Base-by-base conservation (phyloP, 2,329 filamentous ascomycete genomes). In the Verticillium nubilum region DNA sequence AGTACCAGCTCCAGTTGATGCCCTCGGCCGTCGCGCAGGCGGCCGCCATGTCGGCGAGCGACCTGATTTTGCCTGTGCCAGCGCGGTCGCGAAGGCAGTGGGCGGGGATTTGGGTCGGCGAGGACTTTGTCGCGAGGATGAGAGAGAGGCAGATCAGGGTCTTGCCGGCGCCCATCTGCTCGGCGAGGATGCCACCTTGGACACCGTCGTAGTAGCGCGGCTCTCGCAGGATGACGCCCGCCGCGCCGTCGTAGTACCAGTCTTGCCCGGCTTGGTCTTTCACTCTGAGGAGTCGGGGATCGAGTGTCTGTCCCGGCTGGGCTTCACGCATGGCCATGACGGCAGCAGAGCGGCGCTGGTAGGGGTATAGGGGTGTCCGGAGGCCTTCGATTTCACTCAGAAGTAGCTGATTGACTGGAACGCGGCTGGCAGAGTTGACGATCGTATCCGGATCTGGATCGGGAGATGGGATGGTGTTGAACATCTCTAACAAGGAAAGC, bases 121-220 rank as follows among this genome's bases (percentile, higher is more conserved):
- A 83, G 31, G 86, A 79, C 66, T 84, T 86, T 0, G 91, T 96
- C 2, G 91, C 87, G 27, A 96, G 77, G 42, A 97, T 86, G 2
- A 92, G 75, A 6, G 88, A 81, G 19, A 98, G 75, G 63, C 90
- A 94, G 12, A 97, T 96, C 27, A 97, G 74, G 0, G 94, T 97
- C 76, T 97, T 98, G 0, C 94, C 93, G 0, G 83, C 76, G 5
- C 88, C 89, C 90, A 93, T 93, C 63, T 90, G 88, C 68, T 95
- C 91, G 0, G 90, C 89, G 15, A 92, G 75, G 15, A 94, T 89
- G 2, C 92, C 94, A 33, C 93, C 92, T 60, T 82, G 80, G 5
- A 87, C 83, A 27, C 86, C 82, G 52, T 95, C 91, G 65, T 94
- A 97, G 60, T 84, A 83, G 2, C 83, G 81, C 12, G 90, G 87